These are phyloP conservation scores for Physaria fendleri DNA, from an alignment of 345 rosid genomes.

Conservation along the genomic window DNA sequence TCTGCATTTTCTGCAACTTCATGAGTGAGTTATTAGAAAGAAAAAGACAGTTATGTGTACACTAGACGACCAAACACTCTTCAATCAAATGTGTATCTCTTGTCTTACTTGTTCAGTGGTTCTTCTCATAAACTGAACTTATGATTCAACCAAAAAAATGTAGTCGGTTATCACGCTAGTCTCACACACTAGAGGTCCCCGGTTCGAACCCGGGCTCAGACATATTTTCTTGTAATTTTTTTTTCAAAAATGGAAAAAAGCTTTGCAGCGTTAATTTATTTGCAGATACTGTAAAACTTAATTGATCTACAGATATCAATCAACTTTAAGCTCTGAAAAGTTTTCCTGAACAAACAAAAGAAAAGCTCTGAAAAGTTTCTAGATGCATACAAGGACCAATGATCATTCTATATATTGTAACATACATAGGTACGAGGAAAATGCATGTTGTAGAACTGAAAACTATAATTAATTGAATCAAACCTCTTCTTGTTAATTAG, in stretches of 20 bases:
- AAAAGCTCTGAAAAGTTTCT: neutral
- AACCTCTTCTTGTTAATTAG: neutral
- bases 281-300: neutral
- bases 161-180: slow-evolving; percentile 70
- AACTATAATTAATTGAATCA: neutral
- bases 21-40: neutral
- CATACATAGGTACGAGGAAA: neutral
- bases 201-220: slow-evolving; percentile 76
- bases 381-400: neutral
- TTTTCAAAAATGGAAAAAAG: neutral
- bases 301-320: neutral
- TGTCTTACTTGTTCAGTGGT: neutral
- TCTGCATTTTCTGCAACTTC: slow-evolving; percentile 5
- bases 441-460: slow-evolving; percentile 6
- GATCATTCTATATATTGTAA: neutral
- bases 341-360: no score
- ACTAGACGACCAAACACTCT: neutral
- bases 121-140: no score
- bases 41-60: neutral
- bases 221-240: neutral
- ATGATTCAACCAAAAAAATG: no score
- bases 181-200: slow-evolving; percentile 87
- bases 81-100: neutral
- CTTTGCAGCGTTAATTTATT: neutral
- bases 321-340: no score